Evolutionary conservation across 2,329 filamentous ascomycete species (phyloP).

Genomic region (Fusarium sp.): DNA sequence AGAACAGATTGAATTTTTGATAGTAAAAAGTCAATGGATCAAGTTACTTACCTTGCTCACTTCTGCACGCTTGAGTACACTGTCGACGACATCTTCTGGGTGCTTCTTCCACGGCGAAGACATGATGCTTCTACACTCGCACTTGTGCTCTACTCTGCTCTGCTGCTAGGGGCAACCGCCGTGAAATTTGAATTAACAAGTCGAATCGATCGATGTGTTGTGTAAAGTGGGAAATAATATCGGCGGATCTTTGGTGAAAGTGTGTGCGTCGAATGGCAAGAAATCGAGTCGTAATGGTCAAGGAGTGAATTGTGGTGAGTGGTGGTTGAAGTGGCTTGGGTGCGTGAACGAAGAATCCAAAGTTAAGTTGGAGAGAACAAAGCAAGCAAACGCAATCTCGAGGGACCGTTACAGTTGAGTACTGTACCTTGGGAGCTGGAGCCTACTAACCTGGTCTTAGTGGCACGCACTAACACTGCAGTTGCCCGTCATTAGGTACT

Average conservation of each 20-base stretch:
- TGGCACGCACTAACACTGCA: slow-evolving; percentile 20
- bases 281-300: slow-evolving; percentile 14
- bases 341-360: slow-evolving; percentile 27
- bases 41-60: slow-evolving; percentile 73
- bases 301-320: slow-evolving; percentile 33
- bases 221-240: background rate
- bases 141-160: slow-evolving; percentile 30
- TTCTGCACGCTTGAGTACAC: slow-evolving; percentile 77
- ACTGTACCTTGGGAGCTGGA: slow-evolving; percentile 20
- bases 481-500: slow-evolving; percentile 25
- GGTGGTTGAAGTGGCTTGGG: slow-evolving; percentile 16
- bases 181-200: slow-evolving; percentile 1
- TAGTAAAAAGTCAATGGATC: background rate
- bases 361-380: slow-evolving; percentile 19
- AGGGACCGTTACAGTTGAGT: slow-evolving; percentile 23
- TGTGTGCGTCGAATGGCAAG: slow-evolving; percentile 13
- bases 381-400: slow-evolving; percentile 12
- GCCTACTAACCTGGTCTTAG: slow-evolving; percentile 20
- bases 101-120: slow-evolving; percentile 71
- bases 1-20: background rate
- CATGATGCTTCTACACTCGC: slow-evolving; percentile 53
- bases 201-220: slow-evolving; percentile 6
- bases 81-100: slow-evolving; percentile 72
- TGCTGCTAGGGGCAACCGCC: slow-evolving; percentile 38
- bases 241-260: background rate